Evolutionary conservation across 768 basidiomycete species (phyloP).

Genomic region (Auriscalpium microsporum): DNA sequence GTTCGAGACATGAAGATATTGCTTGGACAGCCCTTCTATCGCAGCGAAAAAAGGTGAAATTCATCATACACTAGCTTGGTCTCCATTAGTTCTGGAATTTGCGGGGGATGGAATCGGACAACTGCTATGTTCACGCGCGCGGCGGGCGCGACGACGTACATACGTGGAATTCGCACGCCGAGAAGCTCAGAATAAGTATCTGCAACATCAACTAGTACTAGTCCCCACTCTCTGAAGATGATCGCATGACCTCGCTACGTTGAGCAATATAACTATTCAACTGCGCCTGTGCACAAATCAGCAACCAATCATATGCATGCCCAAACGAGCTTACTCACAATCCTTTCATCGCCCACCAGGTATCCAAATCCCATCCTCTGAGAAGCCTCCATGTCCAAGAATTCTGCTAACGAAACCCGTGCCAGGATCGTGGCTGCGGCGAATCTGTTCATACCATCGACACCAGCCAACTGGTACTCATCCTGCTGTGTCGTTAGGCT

Average conservation of each 20-base stretch:
- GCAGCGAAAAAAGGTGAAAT: too few species aligned
- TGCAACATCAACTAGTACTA: too few species aligned
- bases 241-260: conserved; percentile 1
- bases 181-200: too few species aligned
- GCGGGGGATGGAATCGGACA: too few species aligned
- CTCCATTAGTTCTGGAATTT: too few species aligned
- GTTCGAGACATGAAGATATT: too few species aligned
- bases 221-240: neutral
- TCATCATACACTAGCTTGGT: too few species aligned
- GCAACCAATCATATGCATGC: neutral
- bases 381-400: conserved; percentile 29
- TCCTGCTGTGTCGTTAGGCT: conserved; percentile 32
- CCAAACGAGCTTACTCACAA: conserved; percentile 4
- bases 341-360: conserved; percentile 6
- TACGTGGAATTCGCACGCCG: too few species aligned
- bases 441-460: conserved; percentile 62
- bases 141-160: too few species aligned
- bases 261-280: conserved; percentile 10
- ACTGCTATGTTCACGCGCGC: too few species aligned
- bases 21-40: too few species aligned
- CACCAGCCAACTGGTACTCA: conserved; percentile 46
- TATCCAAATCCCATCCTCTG: conserved; percentile 6
- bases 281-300: conserved; percentile 1
- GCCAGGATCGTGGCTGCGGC: conserved; percentile 58
- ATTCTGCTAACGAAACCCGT: conserved; percentile 42